phyloP scores from a whole-genome alignment of 2,329 filamentous ascomycete genomes.

The Camillea tinctor region DNA sequence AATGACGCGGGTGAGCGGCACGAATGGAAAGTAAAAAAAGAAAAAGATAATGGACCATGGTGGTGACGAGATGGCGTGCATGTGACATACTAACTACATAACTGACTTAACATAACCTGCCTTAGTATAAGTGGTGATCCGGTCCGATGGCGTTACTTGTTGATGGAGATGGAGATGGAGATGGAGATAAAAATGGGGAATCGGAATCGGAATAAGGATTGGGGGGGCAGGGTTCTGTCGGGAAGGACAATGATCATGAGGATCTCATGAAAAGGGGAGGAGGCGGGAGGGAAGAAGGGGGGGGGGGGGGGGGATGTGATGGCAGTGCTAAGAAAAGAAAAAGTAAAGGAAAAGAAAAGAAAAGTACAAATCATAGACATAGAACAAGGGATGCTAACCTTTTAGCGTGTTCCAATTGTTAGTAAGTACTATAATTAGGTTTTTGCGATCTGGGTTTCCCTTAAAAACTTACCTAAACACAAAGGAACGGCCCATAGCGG shows the following conservation, averaged over 20 bases:
- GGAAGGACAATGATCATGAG: too few relatives aligned
- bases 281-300: background rate
- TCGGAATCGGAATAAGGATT: too few relatives aligned
- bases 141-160: background rate
- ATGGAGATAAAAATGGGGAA: background rate
- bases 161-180: too few relatives aligned
- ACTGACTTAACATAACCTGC: too few relatives aligned
- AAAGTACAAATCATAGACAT: background rate
- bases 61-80: background rate
- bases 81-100: background rate
- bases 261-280: too few relatives aligned
- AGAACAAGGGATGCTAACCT: too few relatives aligned
- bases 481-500: background rate
- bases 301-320: too few relatives aligned
- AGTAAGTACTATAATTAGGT: background rate
- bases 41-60: background rate
- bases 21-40: background rate
- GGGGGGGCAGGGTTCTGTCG: too few relatives aligned
- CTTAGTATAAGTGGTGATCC: background rate
- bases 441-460: background rate
- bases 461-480: background rate
- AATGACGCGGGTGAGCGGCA: background rate
- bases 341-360: background rate
- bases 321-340: background rate
- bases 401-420: too few relatives aligned